Conservation (phyloP, 2,329 filamentous ascomycete species). For the Calonectria pseudoreteaudii region DNA sequence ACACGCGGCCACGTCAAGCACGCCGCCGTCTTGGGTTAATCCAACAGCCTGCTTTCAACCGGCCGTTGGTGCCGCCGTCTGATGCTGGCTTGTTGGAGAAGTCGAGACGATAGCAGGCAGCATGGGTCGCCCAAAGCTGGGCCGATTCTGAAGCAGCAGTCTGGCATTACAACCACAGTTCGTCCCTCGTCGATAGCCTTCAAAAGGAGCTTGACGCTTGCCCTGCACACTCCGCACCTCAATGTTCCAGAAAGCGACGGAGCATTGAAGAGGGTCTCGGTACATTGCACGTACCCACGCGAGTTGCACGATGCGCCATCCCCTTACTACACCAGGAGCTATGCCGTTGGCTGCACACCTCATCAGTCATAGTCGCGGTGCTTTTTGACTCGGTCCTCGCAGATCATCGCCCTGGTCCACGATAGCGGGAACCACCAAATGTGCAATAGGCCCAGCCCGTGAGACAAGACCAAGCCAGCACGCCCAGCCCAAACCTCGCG, state of each 20-base stretch:
- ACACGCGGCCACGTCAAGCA: slow-evolving; percentile 36
- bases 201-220: background rate
- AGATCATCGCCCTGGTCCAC: slow-evolving; percentile 17
- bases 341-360: background rate
- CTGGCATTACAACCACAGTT: background rate
- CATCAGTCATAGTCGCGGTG: background rate
- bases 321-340: slow-evolving; percentile 5
- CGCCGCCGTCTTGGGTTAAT: slow-evolving; percentile 19
- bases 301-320: slow-evolving; percentile 9
- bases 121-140: slow-evolving; percentile 6
- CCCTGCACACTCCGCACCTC: background rate
- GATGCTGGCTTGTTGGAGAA: background rate
- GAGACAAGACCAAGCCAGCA: slow-evolving; percentile 19
- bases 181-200: background rate
- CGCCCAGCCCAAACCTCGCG: slow-evolving; percentile 11
- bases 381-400: slow-evolving; percentile 9
- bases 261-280: background rate
- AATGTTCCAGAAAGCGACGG: background rate
- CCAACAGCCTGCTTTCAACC: slow-evolving; percentile 7
- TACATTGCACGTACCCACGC: slow-evolving; percentile 3
- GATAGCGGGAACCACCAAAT: slow-evolving; percentile 14
- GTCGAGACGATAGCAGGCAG: background rate
- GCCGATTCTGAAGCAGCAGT: slow-evolving; percentile 9
- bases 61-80: slow-evolving; percentile 17
- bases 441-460: slow-evolving; percentile 12